phyloP scores from a whole-genome alignment of 805 yeast genomes.

The Priceomyces fermenticarens region DNA sequence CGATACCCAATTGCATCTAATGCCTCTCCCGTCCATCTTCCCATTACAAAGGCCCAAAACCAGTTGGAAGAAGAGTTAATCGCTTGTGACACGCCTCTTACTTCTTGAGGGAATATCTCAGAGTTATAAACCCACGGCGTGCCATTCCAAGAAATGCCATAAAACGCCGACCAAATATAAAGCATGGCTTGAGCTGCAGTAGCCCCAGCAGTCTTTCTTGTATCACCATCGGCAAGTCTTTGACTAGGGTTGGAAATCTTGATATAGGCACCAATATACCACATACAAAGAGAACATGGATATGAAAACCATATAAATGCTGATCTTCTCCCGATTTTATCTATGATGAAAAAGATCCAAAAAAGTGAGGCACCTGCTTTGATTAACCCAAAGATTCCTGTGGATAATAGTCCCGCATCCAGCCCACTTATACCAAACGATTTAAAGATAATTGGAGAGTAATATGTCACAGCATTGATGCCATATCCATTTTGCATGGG shows the following conservation, averaged over 20 bases:
- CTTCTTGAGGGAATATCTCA: conserved; percentile 43
- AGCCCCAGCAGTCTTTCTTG: conserved; percentile 27
- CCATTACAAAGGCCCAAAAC: conserved; percentile 50
- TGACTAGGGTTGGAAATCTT: conserved; percentile 31
- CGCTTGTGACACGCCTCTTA: conserved; percentile 41
- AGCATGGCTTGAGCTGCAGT: conserved; percentile 45
- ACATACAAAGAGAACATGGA: conserved; percentile 43
- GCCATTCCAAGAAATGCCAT: conserved; percentile 45
- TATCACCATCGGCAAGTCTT: conserved; percentile 15
- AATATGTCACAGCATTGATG: conserved; percentile 49
- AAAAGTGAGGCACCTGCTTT: conserved; percentile 42
- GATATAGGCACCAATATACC: conserved; percentile 47
- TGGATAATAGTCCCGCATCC: conserved; percentile 45
- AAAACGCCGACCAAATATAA: conserved; percentile 45
- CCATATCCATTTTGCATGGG: conserved; percentile 47
- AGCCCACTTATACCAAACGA: conserved; percentile 47
- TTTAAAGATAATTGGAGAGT: conserved; percentile 50
- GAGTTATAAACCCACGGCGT: conserved; percentile 47
- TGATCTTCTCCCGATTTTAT: conserved; percentile 43
- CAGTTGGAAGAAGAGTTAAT: conserved; percentile 45
- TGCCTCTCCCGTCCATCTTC: conserved; percentile 44
- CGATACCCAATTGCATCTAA: conserved; percentile 42
- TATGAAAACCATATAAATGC: conserved; percentile 36
- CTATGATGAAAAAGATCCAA: conserved; percentile 46
- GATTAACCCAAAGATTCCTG: conserved; percentile 51